Evolutionary conservation across 2,329 filamentous ascomycete genomes (phyloP).

Genomic region (Ilyonectria mors-panacis): DNA sequence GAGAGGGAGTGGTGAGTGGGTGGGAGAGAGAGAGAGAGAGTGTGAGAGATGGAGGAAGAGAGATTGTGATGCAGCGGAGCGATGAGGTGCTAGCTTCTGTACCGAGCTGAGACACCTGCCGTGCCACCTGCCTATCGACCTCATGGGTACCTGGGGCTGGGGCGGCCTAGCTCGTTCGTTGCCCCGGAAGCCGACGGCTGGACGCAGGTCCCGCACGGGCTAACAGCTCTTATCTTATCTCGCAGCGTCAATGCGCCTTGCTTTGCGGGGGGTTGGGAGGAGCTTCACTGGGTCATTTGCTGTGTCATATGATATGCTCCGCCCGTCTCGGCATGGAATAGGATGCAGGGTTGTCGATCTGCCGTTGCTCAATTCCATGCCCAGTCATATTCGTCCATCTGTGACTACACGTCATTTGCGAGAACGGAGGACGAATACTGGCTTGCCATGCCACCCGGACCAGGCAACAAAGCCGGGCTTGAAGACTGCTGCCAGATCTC

Average conservation of each 20-base stretch:
- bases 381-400: too few relatives aligned
- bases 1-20: not conserved
- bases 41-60: conserved; percentile 20
- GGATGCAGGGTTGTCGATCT: not conserved
- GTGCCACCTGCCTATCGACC: not conserved
- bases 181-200: conserved; percentile 14
- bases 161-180: conserved; percentile 10
- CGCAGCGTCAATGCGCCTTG: conserved; percentile 16
- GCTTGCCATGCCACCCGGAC: too few relatives aligned
- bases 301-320: not conserved
- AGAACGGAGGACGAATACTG: too few relatives aligned
- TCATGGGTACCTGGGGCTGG: not conserved
- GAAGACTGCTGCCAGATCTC: too few relatives aligned
- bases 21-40: not conserved
- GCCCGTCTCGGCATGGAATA: not conserved
- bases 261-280: conserved; percentile 1
- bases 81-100: conserved; percentile 23
- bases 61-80: conserved; percentile 21
- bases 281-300: not conserved
- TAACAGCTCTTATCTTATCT: conserved; percentile 40
- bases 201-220: conserved; percentile 9
- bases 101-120: not conserved
- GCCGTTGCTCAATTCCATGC: not conserved
- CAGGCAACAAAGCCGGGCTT: too few relatives aligned
- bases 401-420: too few relatives aligned